A percentile compares a stretch with the other conserved stretches of the same genome.
Evolutionary conservation across 2,329 filamentous ascomycete species (phyloP).

Genomic region (Monascus ruber): DNA sequence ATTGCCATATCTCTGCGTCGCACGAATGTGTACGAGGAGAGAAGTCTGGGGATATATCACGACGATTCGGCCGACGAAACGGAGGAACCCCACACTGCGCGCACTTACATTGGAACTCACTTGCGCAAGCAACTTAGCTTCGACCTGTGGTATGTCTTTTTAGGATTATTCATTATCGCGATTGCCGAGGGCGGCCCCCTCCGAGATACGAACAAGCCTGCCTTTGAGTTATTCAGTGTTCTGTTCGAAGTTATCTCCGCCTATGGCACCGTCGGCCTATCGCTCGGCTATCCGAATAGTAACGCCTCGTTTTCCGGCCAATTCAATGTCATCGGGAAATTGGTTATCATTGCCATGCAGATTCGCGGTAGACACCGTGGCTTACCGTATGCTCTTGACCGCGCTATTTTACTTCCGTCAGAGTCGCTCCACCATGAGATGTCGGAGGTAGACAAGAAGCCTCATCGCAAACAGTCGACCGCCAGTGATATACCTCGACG

Average conservation of each 20-base stretch:
- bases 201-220: conserved; percentile 45
- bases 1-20: conserved; percentile 90
- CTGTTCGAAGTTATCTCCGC: conserved; percentile 83
- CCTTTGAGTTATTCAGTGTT: conserved; percentile 55
- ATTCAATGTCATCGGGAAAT: conserved; percentile 59
- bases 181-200: conserved; percentile 74
- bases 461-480: conserved; percentile 27
- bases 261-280: conserved; percentile 88
- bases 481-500: conserved; percentile 19
- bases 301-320: conserved; percentile 75
- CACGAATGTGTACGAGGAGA: conserved; percentile 93
- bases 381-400: conserved; percentile 55
- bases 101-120: conserved; percentile 84
- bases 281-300: conserved; percentile 63
- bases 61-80: conserved; percentile 49
- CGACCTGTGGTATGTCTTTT: conserved; percentile 92
- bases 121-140: conserved; percentile 88
- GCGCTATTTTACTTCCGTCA: conserved; percentile 57
- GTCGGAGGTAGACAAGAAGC: conserved; percentile 37
- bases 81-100: conserved; percentile 44
- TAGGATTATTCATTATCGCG: conserved; percentile 84
- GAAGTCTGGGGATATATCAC: conserved; percentile 53
- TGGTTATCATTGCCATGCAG: conserved; percentile 57
- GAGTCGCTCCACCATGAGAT: conserved; percentile 53
- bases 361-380: conserved; percentile 55